Evolutionary conservation across 2,329 filamentous ascomycete species (phyloP), one percentile per base, ranked within the genome.

Genomic region (Lomentospora prolificans): DNA sequence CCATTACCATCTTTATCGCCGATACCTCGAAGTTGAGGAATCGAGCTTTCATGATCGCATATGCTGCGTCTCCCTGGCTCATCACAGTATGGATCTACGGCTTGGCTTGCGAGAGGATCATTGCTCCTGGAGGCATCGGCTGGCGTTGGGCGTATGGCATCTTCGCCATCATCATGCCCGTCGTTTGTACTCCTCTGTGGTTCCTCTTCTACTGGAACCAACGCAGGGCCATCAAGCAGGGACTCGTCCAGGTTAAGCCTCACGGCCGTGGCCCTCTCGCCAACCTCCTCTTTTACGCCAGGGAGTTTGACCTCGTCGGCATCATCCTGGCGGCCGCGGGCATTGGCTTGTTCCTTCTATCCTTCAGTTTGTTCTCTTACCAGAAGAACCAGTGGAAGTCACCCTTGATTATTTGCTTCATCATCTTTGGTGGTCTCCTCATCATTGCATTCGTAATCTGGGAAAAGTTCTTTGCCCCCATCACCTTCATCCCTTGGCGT

Each of bases 91-190:
- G 81, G 72, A 75, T 81, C n/a, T 80, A 81, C 3, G 77, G 81
- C 0, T 78, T 75, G 25, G 77, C 84, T 53, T 77, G 78, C 0
- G 70, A 79, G 9, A 67, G 70, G 1, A 76, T 85, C 54, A 69
- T 80, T 19, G 58, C 66, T 6, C 44, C 44, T 10, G 44, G 44
- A 12, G 68, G 75, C n/a, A 69, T 75, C 3, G 79, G 77, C 51
- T 88, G 80, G 79, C 75, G 84, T 55, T 89, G 85, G 86, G 84
- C 78, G 3, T 84, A 84, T 60, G 85, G 84, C 51, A 75, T 80
- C 58, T 87, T 82, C 68, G 73, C 78, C 57, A 84, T 89, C 61
- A 77, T 88, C 59, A 68, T 80, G 8, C 82, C 83, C 1, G 69
- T 79, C 28, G 76, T 84, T 52, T 79, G 79, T 55, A 60, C 77